Evolutionary conservation across 2,329 filamentous ascomycete species (phyloP).

Genomic region (Didymella keratinophila): DNA sequence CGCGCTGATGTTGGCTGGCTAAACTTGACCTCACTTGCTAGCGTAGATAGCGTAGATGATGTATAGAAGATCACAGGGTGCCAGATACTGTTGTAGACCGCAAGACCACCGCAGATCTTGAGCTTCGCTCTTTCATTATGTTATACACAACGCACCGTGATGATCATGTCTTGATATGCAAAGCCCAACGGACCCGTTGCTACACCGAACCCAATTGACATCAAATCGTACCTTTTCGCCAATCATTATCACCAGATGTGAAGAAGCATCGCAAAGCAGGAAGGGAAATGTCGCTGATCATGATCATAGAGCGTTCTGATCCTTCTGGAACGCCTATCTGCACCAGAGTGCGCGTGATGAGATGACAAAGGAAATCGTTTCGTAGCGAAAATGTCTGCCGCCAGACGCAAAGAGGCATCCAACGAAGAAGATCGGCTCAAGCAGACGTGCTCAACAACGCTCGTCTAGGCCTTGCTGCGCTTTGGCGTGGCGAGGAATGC

Average conservation of each 20-base stretch:
- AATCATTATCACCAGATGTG: slow-evolving; percentile 22
- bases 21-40: too few species aligned
- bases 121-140: slow-evolving; percentile 13
- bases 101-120: neutral
- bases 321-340: slow-evolving; percentile 19
- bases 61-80: too few species aligned
- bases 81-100: too few species aligned
- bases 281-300: slow-evolving; percentile 10
- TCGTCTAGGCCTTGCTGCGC: slow-evolving; percentile 38
- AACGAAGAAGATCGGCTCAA: neutral
- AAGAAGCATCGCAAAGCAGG: slow-evolving; percentile 4
- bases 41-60: too few species aligned
- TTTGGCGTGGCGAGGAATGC: slow-evolving; percentile 51
- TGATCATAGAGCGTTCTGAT: slow-evolving; percentile 21
- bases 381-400: neutral
- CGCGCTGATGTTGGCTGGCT: too few species aligned
- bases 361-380: slow-evolving; percentile 19
- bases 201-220: slow-evolving; percentile 20
- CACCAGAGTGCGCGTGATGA: neutral
- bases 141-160: slow-evolving; percentile 29
- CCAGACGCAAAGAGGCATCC: neutral
- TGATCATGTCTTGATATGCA: slow-evolving; percentile 27
- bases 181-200: slow-evolving; percentile 20
- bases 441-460: neutral
- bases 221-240: slow-evolving; percentile 20